phyloP scores from a whole-genome alignment of 164 flowering plant species.

The grape (Vitis vinifera) region ASM3070453v1 NC_081806.1:9072501-9073000 shows the following conservation, averaged over 20 bases:
- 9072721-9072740: neutral
- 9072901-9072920: constrained; percentile 13
- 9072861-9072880: neutral
- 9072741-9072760: neutral
- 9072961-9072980: neutral
- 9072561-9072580: neutral
- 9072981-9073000: neutral
- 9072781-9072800: neutral
- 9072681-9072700: neutral
- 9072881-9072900: constrained; percentile 5
- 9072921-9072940: neutral
- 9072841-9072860: neutral
- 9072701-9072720: neutral
- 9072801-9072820: neutral
- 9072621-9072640: neutral
- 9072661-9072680: neutral
- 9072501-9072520: no score
- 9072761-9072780: neutral
- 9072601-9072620: neutral
- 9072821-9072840: neutral
- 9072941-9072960: neutral
- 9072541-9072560: neutral
- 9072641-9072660: neutral
- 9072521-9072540: neutral
- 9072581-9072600: neutral